These are phyloP conservation scores for Silene conica DNA, from an alignment of 148 eudicot species.

Conservation along the genomic window DNA sequence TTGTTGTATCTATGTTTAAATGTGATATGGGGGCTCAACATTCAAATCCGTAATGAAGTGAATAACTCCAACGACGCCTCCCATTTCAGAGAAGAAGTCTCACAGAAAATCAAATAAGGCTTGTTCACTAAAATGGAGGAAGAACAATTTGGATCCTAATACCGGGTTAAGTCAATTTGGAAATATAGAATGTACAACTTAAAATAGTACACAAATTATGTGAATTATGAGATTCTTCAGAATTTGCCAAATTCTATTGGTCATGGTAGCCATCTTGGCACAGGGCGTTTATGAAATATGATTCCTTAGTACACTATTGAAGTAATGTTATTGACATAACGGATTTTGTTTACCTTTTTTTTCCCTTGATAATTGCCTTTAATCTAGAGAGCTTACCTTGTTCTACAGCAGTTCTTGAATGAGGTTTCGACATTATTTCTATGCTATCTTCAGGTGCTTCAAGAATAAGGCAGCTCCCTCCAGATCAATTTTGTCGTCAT, in stretches of 20 bases:
- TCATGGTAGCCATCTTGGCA: background rate
- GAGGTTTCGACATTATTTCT: constrained; percentile 5
- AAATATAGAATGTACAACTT: too few species aligned
- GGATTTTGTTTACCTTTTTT: too few species aligned
- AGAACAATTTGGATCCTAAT: background rate
- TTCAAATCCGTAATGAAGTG: background rate
- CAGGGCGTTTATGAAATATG: background rate
- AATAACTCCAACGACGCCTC: background rate
- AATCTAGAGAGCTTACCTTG: background rate
- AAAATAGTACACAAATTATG: background rate
- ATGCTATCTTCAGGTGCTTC: constrained; percentile 51
- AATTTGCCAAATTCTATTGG: background rate
- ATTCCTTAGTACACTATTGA: background rate
- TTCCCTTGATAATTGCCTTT: background rate
- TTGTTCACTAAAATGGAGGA: background rate
- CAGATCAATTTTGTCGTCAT: constrained; percentile 72
- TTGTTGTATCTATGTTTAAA: background rate
- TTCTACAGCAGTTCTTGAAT: constrained; percentile 6
- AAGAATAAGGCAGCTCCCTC: constrained; percentile 51
- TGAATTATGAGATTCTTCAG: background rate
- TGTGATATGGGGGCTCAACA: background rate
- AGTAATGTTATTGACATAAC: background rate
- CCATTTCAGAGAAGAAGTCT: too few species aligned
- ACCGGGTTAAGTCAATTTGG: background rate
- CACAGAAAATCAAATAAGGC: background rate